These are phyloP conservation scores for Boletus eberwhitei DNA, from an alignment of 768 basidiomycete genomes.

Conservation along the genomic window DNA sequence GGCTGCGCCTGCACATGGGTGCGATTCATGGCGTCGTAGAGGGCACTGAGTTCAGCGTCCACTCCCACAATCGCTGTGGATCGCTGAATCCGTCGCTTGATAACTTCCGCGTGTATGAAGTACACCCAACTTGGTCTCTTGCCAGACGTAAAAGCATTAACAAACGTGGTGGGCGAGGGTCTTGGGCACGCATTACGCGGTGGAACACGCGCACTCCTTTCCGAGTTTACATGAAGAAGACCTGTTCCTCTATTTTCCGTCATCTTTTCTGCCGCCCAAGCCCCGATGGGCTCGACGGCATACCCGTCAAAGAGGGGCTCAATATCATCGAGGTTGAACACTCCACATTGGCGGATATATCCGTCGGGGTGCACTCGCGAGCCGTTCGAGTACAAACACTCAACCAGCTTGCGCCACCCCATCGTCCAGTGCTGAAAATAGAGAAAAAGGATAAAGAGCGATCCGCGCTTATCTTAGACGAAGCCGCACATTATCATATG, in stretches of 20 bases:
- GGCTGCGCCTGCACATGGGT: constrained; percentile 53
- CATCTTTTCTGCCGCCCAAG: constrained; percentile 38
- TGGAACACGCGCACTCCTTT: constrained; percentile 59
- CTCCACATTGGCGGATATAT: constrained; percentile 47
- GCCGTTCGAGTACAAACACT: constrained; percentile 44
- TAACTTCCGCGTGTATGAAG: constrained; percentile 47
- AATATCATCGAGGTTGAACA: constrained; percentile 46
- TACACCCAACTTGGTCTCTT: constrained; percentile 57
- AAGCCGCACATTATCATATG: constrained; percentile 57
- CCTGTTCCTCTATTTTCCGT: constrained; percentile 45
- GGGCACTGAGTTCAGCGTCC: constrained; percentile 60
- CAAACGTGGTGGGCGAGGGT: constrained; percentile 35
- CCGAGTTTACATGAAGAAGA: constrained; percentile 49
- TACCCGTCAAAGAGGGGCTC: constrained; percentile 38
- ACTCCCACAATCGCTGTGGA: constrained; percentile 57
- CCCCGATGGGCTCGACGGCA: constrained; percentile 31
- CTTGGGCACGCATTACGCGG: constrained; percentile 52
- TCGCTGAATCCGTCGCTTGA: constrained; percentile 55
- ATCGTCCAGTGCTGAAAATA: constrained; percentile 38
- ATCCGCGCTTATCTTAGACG: constrained; percentile 44
- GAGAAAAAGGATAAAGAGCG: constrained; percentile 33
- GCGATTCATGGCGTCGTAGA: constrained; percentile 61
- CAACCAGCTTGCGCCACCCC: constrained; percentile 39
- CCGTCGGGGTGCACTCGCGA: constrained; percentile 41
- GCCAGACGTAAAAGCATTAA: constrained; percentile 39